These are phyloP conservation scores for Aspergillus oerlinghausenensis DNA, from an alignment of 2,329 filamentous ascomycete genomes.

Conservation along the genomic window DNA sequence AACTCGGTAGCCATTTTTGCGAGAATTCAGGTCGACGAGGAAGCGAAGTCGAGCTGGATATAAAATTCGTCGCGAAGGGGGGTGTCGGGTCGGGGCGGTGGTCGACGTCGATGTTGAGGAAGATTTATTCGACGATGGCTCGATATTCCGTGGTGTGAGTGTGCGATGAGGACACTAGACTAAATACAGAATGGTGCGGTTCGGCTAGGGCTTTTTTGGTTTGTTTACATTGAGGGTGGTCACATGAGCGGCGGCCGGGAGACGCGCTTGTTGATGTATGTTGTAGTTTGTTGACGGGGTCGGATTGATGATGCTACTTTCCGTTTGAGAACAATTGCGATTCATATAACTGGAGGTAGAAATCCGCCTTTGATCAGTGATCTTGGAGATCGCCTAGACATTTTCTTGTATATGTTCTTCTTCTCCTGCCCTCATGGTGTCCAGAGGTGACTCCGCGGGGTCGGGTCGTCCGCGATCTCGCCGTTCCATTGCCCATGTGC, in stretches of 20 bases:
- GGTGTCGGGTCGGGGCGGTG: constrained; percentile 28
- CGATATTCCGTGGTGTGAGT: constrained; percentile 37
- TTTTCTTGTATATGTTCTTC: constrained; percentile 11
- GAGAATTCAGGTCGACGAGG: constrained; percentile 47
- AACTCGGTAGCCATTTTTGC: constrained; percentile 93
- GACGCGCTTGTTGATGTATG: constrained; percentile 24
- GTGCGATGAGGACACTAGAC: constrained; percentile 30
- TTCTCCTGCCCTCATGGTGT: constrained; percentile 24
- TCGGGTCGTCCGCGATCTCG: constrained; percentile 46
- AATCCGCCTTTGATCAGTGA: background rate
- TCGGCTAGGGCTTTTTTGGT: constrained; percentile 41
- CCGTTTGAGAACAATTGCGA: background rate
- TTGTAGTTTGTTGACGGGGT: constrained; percentile 1
- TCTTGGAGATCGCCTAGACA: background rate
- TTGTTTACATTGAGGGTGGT: constrained; percentile 38
- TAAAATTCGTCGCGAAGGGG: constrained; percentile 30
- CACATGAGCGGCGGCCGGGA: constrained; percentile 24
- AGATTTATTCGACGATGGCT: constrained; percentile 33
- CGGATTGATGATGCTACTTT: background rate
- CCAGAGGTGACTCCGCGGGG: constrained; percentile 31
- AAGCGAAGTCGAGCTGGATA: constrained; percentile 34
- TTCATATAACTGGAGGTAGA: background rate
- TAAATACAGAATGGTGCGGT: constrained; percentile 22
- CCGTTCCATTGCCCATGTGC: constrained; percentile 66
- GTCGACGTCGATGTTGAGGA: constrained; percentile 39